These are phyloP conservation scores for Coprinopsis sp. DNA, from an alignment of 768 basidiomycete genomes.

Conservation along the genomic window DNA sequence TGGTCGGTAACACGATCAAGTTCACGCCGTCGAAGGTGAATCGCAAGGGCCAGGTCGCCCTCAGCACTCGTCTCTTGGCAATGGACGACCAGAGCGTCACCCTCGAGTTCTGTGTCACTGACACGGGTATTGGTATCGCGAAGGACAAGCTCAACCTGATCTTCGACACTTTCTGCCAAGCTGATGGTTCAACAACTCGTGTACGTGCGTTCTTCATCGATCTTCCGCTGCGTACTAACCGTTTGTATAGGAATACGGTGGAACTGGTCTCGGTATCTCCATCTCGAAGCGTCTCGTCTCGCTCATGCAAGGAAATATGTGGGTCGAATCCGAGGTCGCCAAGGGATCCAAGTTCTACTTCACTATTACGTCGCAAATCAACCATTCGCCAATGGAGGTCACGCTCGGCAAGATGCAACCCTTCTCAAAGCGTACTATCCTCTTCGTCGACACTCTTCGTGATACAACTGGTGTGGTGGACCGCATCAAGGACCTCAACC, in stretches of 20 bases:
- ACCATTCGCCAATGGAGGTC: slow-evolving; percentile 66
- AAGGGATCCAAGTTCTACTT: slow-evolving; percentile 97
- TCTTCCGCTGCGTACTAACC: background rate
- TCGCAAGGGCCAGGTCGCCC: slow-evolving; percentile 83
- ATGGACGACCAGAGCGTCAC: slow-evolving; percentile 82
- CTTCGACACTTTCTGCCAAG: slow-evolving; percentile 98
- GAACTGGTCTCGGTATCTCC: slow-evolving; percentile 92
- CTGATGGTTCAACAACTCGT: slow-evolving; percentile 95
- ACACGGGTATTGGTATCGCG: slow-evolving; percentile 98
- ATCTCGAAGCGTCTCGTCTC: slow-evolving; percentile 96
- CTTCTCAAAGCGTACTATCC: slow-evolving; percentile 81
- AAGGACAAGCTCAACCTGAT: slow-evolving; percentile 97
- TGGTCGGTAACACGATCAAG: slow-evolving; percentile 96
- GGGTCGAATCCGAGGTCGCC: slow-evolving; percentile 94
- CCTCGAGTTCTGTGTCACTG: slow-evolving; percentile 94
- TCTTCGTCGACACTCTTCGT: slow-evolving; percentile 84
- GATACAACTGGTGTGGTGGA: slow-evolving; percentile 75
- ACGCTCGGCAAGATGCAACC: slow-evolving; percentile 78
- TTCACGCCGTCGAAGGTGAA: slow-evolving; percentile 82
- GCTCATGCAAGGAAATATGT: slow-evolving; percentile 98
- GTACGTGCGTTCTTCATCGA: slow-evolving; percentile 41
- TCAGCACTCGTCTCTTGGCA: slow-evolving; percentile 77
- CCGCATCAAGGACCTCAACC: slow-evolving; percentile 71
- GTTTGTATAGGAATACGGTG: slow-evolving; percentile 79
- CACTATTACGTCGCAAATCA: slow-evolving; percentile 85